These are phyloP conservation scores for Dryadomyces quercus-mongolicae DNA, from an alignment of 2,329 filamentous ascomycete genomes.

Conservation along the genomic window DNA sequence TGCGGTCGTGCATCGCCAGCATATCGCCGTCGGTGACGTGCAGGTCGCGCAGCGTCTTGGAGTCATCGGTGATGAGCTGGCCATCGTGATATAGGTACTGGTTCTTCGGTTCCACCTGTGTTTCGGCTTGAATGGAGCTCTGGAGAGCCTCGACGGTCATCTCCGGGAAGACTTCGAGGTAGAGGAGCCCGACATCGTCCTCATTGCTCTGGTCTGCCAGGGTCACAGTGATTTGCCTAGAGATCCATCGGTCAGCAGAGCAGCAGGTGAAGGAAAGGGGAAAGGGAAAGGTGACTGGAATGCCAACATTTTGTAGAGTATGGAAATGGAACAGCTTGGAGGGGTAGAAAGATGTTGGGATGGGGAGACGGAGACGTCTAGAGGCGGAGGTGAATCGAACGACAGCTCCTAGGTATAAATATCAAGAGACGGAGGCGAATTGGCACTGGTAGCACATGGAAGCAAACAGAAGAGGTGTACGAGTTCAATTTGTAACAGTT, in stretches of 20 bases:
- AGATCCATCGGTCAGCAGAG: neutral
- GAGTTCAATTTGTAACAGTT: neutral
- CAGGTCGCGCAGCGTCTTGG: conserved; percentile 70
- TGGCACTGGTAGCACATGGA: neutral
- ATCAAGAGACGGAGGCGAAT: neutral
- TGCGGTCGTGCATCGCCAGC: conserved; percentile 69
- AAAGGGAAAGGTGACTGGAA: neutral
- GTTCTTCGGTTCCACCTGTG: conserved; percentile 54
- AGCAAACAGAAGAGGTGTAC: neutral
- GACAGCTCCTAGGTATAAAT: neutral
- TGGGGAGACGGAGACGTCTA: too few species aligned
- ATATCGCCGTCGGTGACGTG: conserved; percentile 82
- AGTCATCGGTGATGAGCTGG: conserved; percentile 61
- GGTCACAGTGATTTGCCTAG: conserved; percentile 77
- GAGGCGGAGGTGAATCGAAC: too few species aligned
- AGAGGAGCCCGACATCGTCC: conserved; percentile 62
- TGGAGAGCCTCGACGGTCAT: conserved; percentile 80
- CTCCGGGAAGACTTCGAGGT: conserved; percentile 68
- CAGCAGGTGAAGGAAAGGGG: neutral
- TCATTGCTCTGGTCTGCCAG: conserved; percentile 60
- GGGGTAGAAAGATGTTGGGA: too few species aligned
- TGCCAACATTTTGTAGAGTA: neutral
- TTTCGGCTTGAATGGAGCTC: conserved; percentile 77
- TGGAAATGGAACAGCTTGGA: neutral
- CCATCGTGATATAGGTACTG: conserved; percentile 91